A percentile compares a stretch with the other conserved stretches of the same genome.
Evolutionary conservation across 345 rosid species (phyloP).

Genomic region (rapeseed (Brassica napus)): Da-Ae NC_063451.1:40690501-40691000

Average conservation of each 20-base stretch:
- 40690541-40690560: no score
- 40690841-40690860: constrained; percentile 97
- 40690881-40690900: constrained; percentile 91
- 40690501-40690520: no score
- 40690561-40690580: no score
- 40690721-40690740: constrained; percentile 53
- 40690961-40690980: constrained; percentile 93
- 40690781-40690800: not conserved
- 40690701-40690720: constrained; percentile 93
- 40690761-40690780: not conserved
- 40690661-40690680: constrained; percentile 77
- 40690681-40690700: constrained; percentile 96
- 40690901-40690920: constrained; percentile 88
- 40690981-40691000: constrained; percentile 92
- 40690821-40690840: constrained; percentile 95
- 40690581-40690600: no score
- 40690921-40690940: constrained; percentile 89
- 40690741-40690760: not conserved
- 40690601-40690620: not conserved
- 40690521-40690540: no score
- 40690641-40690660: not conserved
- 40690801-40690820: constrained; percentile 98
- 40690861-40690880: constrained; percentile 93
- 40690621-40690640: not conserved
- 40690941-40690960: constrained; percentile 94